phyloP scores from a whole-genome alignment of 805 yeast genomes.

The Candida vaughaniae region DNA sequence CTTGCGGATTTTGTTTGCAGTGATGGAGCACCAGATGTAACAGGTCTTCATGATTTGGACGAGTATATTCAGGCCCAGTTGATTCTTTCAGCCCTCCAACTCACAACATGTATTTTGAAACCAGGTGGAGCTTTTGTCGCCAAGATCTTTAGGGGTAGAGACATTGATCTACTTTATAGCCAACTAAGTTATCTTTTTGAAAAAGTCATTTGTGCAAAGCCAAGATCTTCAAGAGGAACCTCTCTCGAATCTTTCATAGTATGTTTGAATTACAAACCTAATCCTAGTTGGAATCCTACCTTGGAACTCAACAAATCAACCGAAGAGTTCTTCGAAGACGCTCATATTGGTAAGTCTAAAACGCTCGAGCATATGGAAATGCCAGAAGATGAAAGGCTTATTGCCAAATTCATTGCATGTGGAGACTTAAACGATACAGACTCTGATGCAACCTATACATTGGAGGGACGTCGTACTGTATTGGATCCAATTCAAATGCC shows the following conservation, averaged over 20 bases:
- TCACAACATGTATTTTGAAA: slow-evolving; percentile 84
- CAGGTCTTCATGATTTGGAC: slow-evolving; percentile 94
- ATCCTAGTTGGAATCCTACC: slow-evolving; percentile 79
- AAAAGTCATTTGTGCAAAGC: slow-evolving; percentile 90
- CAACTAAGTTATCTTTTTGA: slow-evolving; percentile 86
- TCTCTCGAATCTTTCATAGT: slow-evolving; percentile 93
- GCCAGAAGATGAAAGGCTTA: slow-evolving; percentile 61
- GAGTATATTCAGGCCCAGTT: slow-evolving; percentile 96
- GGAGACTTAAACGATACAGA: slow-evolving; percentile 88
- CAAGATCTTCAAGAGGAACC: slow-evolving; percentile 92
- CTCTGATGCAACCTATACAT: slow-evolving; percentile 89
- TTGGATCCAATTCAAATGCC: slow-evolving; percentile 94
- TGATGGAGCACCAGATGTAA: slow-evolving; percentile 99
- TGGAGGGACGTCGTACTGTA: slow-evolving; percentile 35
- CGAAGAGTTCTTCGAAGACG: slow-evolving; percentile 76
- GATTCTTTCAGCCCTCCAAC: slow-evolving; percentile 84
- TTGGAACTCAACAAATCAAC: slow-evolving; percentile 59
- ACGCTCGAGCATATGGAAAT: slow-evolving; percentile 47
- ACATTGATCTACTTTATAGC: slow-evolving; percentile 89
- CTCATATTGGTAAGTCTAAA: slow-evolving; percentile 53
- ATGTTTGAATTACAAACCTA: slow-evolving; percentile 82
- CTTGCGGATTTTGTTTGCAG: slow-evolving; percentile 94
- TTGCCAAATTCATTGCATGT: slow-evolving; percentile 94
- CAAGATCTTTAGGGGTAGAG: slow-evolving; percentile 93
- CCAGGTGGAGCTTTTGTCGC: slow-evolving; percentile 95